Base-by-base conservation (phyloP, 805 yeast genomes). In the Metschnikowia kofuensis region DNA sequence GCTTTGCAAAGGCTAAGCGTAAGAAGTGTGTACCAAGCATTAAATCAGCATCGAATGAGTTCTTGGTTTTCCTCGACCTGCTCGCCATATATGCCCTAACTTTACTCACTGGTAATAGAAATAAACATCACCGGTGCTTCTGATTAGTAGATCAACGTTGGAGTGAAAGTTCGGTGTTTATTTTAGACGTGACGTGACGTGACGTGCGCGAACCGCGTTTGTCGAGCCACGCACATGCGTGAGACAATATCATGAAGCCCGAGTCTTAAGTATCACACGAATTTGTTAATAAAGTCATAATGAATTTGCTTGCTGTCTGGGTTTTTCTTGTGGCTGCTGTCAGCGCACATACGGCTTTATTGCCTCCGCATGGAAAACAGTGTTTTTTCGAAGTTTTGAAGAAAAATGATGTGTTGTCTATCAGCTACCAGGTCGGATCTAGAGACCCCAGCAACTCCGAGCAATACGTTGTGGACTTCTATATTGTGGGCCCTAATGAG, bases 361-460 rank as follows among this genome's bases (percentile, higher is more conserved):
- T 91, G 48, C 89, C 94, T 12, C 83, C 97, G 14, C 76, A 84
- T 59, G 94, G 96, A 28, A 85, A 85, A 64, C 85, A 85, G 62
- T 92, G 99, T 70, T 92, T 89, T 70, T 89, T 78, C 61, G 98
- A 94, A 65, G 77, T 77, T 50, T 76, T 94, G 72, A 87, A 84
- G 65, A 77, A 77, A 60, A 87, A 88, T 58, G 99, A 92, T 69
- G 89, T 87, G 67, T 74, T 92, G 57, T 86, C 96, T 15, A 84
- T 92, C 53, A 78, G 89, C 42, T 92, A 85, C 80, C 99, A 92
- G 72, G 95, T 88, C 45, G 97, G 97, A 56, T 89, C 91, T 62
- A 82, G 97, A 69, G 85, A 89, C 59, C 83, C 85, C 37, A 77
- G 76, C 51, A 79, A 88, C 44, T 77, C 83, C 30, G 83, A 80